Evolutionary conservation across 2,329 filamentous ascomycete species (phyloP), one percentile per base, ranked within the genome.

Genomic region (Colletotrichum eremochloae): DNA sequence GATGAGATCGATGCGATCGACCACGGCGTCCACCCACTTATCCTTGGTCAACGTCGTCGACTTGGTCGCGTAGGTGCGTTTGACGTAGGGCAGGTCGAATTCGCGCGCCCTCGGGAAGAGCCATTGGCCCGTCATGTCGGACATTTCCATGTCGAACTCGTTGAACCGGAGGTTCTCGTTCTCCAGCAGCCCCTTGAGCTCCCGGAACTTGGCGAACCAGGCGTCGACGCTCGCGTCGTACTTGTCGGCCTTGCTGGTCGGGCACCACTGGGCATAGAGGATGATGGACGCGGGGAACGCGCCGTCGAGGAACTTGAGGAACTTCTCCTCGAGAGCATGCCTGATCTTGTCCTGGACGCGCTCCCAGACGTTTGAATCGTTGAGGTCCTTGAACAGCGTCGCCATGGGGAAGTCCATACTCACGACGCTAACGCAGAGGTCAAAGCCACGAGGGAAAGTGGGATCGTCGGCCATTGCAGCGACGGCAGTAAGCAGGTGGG

Each of bases 211-310:
- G 56, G 84, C 76, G 55, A 86, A 86, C 75, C 83, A 85, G 11
- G 77, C 77, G 58, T 82, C 74, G 8, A 70, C 68, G 48, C 76
- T 74, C 56, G 75, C 74, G 56, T 83, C 81, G 70, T 81, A 82
- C 63, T 74, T 74, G 73, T 85, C 83, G 1, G 74, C 76, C 64
- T 76, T 76, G 63, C 63, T 76, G 24, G 84, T 80, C 0, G 84
- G 84, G 1, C 85, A 83, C 82, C 84, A 87, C 71, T 87, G 85
- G 5, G 85, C 86, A 53, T 85, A 87, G 14, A 87, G 79, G 6
- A 86, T 76, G 24, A 87, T 85, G 0, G 78, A 76, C 0, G 81
- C 79, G 1, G 83, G 83, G 79, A 82, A 85, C 7, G 76, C 77
- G 31, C 80, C 79, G 5, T 80, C 67, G 1, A 81, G 80, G 53